Base-by-base conservation (phyloP, 1,284 basidiomycete genomes). In the Leccinum variabile region DNA sequence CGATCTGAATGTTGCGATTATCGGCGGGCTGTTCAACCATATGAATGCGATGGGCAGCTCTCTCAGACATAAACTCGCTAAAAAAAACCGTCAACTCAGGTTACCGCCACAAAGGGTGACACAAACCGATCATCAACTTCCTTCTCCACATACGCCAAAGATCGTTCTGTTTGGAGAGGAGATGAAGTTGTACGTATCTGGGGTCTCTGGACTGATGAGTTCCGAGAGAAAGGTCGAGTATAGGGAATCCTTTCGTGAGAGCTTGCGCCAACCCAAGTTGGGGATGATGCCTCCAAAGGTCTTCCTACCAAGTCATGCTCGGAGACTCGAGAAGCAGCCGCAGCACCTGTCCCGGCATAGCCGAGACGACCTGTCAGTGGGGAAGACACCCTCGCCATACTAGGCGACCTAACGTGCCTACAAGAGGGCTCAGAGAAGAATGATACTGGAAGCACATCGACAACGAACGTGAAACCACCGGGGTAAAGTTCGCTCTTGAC, bases 241-340 rank as follows among this genome's bases (percentile, higher is more conserved):
- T 68, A 63, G 5, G 63, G 60, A 18, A 55, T 69, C 18, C 49
- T 41, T 54, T 68, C 63, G 25, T 68, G 67, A 37, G 59, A 61
- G 10, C 65, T 44, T 30, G 41, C 28, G n/a, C 61, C 44, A 37
- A 50, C 13, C 57, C 50, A 22, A 2, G 30, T 5, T 35, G 30
- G 53, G 2, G 57, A 13, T 9, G 49, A 30, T 11, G 53, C n/a
- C 2, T 54, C 53, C 5, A 32, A 41, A 28, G 16, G 10, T 33
- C 59, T 49, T 50, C 61, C 59, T 5, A 4, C 18, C 59, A 9
- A n/a, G 6, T 28, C 50, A 13, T 39, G 18, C 16, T 49, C 41
- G 3, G 54, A 44, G n/a, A 53, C 33, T 32, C 3, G 35, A 32
- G 62, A n/a, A 33, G 8, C 8, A 4, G 2, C n/a, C 3, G 22